A percentile compares a stretch with the other conserved stretches of the same genome.
phyloP scores from a whole-genome alignment of 2,329 filamentous ascomycete species.

The Trichoderma gracile region DNA sequence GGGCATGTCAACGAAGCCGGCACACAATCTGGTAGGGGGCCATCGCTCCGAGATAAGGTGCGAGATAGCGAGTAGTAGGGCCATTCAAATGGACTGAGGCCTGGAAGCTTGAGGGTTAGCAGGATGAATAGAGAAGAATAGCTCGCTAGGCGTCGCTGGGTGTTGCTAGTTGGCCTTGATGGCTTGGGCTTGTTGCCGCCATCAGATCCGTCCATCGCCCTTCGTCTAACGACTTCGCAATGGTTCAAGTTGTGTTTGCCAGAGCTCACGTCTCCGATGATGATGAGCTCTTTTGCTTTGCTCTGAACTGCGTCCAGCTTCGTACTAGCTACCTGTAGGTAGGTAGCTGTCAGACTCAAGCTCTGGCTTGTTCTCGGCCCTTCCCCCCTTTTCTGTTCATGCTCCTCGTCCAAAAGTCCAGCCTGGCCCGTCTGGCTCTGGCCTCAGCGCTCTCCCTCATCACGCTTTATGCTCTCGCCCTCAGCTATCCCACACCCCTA shows the following conservation, averaged over 20 bases:
- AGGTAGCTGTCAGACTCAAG: background rate
- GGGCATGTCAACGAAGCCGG: background rate
- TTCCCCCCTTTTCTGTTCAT: conserved; percentile 1
- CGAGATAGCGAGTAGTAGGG: background rate
- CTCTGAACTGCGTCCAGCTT: background rate
- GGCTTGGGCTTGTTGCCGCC: background rate
- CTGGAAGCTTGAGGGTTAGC: background rate
- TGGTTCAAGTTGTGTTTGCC: background rate
- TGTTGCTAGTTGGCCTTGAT: background rate
- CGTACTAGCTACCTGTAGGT: background rate
- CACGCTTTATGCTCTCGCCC: background rate
- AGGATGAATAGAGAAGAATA: background rate
- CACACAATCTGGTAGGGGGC: background rate
- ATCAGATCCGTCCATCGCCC: background rate
- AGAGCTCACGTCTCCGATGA: background rate
- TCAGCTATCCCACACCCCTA: background rate
- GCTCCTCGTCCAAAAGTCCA: background rate
- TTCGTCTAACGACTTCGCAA: no score
- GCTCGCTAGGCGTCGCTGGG: background rate
- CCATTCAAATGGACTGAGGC: background rate
- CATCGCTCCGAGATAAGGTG: background rate
- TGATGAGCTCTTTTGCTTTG: background rate
- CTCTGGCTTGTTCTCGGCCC: background rate
- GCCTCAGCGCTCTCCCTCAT: background rate
- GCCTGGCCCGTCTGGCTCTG: background rate